These are phyloP conservation scores for Phlebopus sp. DNA, from an alignment of 1,284 basidiomycete species.

Conservation along the genomic window DNA sequence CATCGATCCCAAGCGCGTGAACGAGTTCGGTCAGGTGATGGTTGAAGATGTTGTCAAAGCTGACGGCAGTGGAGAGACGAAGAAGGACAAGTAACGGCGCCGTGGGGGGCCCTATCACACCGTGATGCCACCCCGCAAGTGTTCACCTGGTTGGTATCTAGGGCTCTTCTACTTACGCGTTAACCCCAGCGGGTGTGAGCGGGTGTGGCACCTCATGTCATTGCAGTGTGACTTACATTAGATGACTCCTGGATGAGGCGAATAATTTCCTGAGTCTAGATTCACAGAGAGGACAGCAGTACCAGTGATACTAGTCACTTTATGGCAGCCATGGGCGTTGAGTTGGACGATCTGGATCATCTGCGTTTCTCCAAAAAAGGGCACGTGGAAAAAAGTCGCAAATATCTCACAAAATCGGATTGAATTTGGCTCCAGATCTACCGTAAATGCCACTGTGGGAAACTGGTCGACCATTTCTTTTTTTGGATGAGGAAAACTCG, in stretches of 20 bases:
- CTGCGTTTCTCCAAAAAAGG: background rate
- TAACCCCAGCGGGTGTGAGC: conserved; percentile 16
- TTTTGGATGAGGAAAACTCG: conserved; percentile 26
- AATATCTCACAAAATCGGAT: conserved; percentile 7
- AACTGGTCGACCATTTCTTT: conserved; percentile 16
- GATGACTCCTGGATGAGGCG: background rate
- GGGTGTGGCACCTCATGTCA: background rate
- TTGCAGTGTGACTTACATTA: background rate
- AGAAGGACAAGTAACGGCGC: conserved; percentile 48
- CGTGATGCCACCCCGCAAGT: background rate
- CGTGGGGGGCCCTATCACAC: too few relatives aligned
- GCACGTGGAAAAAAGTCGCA: conserved; percentile 3
- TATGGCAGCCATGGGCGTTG: background rate
- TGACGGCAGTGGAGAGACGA: conserved; percentile 41
- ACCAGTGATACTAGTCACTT: background rate
- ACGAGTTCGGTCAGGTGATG: conserved; percentile 92
- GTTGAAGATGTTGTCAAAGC: conserved; percentile 46
- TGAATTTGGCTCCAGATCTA: conserved; percentile 6
- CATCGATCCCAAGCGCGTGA: conserved; percentile 88
- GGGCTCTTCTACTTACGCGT: conserved; percentile 7
- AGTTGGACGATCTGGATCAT: background rate
- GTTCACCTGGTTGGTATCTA: background rate
- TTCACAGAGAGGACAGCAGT: background rate
- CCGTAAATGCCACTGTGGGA: conserved; percentile 20
- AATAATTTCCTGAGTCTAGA: background rate